Base-by-base conservation (phyloP, 2,329 filamentous ascomycete species). In the Verticillium dahliae region DNA sequence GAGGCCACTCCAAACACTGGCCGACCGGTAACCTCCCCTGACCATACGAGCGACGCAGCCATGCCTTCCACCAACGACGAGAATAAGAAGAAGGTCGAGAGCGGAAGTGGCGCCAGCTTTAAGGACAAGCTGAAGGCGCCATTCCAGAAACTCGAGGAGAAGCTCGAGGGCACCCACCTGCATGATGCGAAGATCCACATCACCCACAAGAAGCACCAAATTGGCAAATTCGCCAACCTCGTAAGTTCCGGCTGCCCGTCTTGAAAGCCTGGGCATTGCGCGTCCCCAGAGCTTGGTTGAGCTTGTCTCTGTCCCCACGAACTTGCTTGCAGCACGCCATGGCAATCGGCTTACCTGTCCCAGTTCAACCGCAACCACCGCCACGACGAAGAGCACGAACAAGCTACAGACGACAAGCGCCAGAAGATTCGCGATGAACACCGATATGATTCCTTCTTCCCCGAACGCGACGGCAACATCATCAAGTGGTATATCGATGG, bases 401-500 rank as follows among this genome's bases (percentile, higher is more conserved):
- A 94, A 74, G 80, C 75, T 10, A 94, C 91, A 54, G 94, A 98
- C 72, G 84, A 83, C 13, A 97, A 97, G 78, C 85, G 95, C 62
- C 84, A 82, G 22, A 82, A 78, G 15, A 89, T 95, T 58, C 82
- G 83, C 66, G 85, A 94, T 62, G 82, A 85, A 14, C 88, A 98
- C 72, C 88, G 94, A 52, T 98, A 92, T 78, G 74, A 90, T n/a
- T 96, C 91, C 4, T 99, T 90, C 76, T 96, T 96, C 41, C 94
- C 94, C 0, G 89, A 94, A 72, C 87, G 89, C 54, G 87, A 94
- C 11, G 90, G 88, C 34, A 97, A 98, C 74, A 81, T 90, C 62
- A 82, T 95, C 72, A 98, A 98, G 78, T 99, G 94, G 93, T 98
- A 97, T 75, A 91, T 98, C 11, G 95, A 98, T 72, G 95, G 92